phyloP scores from a whole-genome alignment of 768 basidiomycete genomes.

The Trametes coccinea region DNA sequence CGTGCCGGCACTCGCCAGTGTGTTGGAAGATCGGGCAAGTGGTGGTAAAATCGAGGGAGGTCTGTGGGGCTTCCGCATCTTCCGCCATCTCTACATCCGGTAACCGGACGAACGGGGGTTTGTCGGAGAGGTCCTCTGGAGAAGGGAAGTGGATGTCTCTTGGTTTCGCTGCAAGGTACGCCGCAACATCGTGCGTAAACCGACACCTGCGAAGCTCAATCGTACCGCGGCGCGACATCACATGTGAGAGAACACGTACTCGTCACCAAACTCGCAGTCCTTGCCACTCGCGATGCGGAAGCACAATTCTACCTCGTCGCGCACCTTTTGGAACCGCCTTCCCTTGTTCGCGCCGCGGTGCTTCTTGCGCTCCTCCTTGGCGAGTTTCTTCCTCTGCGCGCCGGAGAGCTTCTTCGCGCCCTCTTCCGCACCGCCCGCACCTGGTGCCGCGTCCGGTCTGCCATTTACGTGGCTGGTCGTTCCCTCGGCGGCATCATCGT shows the following conservation, averaged over 20 bases:
- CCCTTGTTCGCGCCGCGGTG: constrained; percentile 83
- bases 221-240: not conserved
- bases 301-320: constrained; percentile 83
- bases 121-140: constrained; percentile 40
- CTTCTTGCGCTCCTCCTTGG: constrained; percentile 71
- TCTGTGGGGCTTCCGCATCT: constrained; percentile 25
- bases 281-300: constrained; percentile 72
- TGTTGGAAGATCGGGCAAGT: constrained; percentile 68
- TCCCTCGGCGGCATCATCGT: constrained; percentile 70
- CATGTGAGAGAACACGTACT: constrained; percentile 42
- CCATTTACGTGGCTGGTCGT: constrained; percentile 39
- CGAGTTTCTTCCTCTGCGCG: constrained; percentile 44
- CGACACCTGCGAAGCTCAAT: constrained; percentile 56
- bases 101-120: constrained; percentile 51
- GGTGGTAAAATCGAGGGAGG: constrained; percentile 48
- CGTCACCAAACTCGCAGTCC: constrained; percentile 67
- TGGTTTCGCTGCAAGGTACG: constrained; percentile 77
- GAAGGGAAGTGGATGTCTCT: constrained; percentile 65
- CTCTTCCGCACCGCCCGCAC: constrained; percentile 19
- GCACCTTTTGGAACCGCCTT: constrained; percentile 71
- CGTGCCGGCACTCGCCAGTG: constrained; percentile 76
- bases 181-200: constrained; percentile 72
- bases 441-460: constrained; percentile 14
- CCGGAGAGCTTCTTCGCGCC: constrained; percentile 34
- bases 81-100: constrained; percentile 31